A percentile compares a stretch with the other conserved stretches of the same genome.
Evolutionary conservation across 495 filamentous ascomycete species (phyloP).

Genomic region (Aspergillus panamensis): DNA sequence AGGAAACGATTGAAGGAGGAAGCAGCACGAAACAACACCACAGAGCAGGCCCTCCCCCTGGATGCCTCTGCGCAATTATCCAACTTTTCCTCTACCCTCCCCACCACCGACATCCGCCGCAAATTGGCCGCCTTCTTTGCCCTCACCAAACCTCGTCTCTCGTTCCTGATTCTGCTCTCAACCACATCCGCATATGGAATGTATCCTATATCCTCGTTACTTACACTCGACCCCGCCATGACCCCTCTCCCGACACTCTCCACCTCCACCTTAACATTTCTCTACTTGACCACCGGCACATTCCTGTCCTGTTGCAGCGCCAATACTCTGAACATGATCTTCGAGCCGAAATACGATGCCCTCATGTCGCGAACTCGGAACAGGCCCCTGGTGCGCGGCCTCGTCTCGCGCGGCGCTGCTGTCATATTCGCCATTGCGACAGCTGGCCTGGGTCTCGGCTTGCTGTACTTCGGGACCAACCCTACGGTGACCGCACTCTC

Average conservation of each 20-base stretch:
- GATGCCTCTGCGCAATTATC: slow-evolving; percentile 84
- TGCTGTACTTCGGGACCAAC: slow-evolving; percentile 86
- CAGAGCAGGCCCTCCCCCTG: slow-evolving; percentile 55
- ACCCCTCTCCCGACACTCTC: slow-evolving; percentile 78
- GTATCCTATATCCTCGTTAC: slow-evolving; percentile 69
- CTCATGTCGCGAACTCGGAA: slow-evolving; percentile 90
- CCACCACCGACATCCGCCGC: slow-evolving; percentile 69
- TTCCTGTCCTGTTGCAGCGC: slow-evolving; percentile 80
- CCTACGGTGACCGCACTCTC: slow-evolving; percentile 87
- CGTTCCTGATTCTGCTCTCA: slow-evolving; percentile 84
- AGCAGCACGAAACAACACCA: slow-evolving; percentile 19
- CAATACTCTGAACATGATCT: slow-evolving; percentile 95
- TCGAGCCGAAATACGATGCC: slow-evolving; percentile 86
- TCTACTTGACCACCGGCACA: slow-evolving; percentile 89
- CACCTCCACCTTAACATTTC: slow-evolving; percentile 80
- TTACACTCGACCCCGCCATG: slow-evolving; percentile 55
- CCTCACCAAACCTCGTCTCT: slow-evolving; percentile 90
- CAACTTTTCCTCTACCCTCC: slow-evolving; percentile 61
- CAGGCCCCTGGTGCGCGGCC: slow-evolving; percentile 78
- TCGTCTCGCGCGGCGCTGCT: slow-evolving; percentile 73
- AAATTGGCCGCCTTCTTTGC: slow-evolving; percentile 81
- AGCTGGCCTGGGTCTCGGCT: slow-evolving; percentile 59
- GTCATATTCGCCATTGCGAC: slow-evolving; percentile 72
- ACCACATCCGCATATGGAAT: slow-evolving; percentile 90
- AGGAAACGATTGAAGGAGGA: slow-evolving; percentile 50